Conservation (phyloP, 345 rosid species). For the Gossypium arboreum region DNA sequence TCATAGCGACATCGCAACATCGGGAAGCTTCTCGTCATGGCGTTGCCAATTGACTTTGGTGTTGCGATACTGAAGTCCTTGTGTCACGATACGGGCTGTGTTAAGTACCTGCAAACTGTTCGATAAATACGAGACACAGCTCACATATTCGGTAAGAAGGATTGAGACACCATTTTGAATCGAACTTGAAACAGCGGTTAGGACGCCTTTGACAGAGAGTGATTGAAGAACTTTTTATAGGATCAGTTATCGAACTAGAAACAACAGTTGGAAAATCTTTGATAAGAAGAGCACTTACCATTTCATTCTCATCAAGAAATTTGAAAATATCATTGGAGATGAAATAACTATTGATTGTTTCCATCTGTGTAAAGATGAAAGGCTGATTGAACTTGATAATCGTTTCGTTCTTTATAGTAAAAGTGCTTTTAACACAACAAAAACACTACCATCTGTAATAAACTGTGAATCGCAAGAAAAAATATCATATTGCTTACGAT, state of each 20-base stretch:
- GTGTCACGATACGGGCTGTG: too few relatives aligned
- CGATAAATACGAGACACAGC: too few relatives aligned
- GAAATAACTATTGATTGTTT: not conserved
- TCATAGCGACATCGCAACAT: too few relatives aligned
- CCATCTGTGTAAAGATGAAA: not conserved
- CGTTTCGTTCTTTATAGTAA: not conserved
- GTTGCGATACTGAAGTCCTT: too few relatives aligned
- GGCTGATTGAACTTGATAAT: not conserved
- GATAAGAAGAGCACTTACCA: too few relatives aligned
- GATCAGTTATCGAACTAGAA: too few relatives aligned
- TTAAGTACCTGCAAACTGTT: too few relatives aligned
- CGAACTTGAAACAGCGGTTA: not conserved
- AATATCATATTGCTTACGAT: not conserved
- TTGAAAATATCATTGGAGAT: slow-evolving; percentile 6
- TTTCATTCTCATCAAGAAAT: not conserved
- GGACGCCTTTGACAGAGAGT: not conserved
- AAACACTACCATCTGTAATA: not conserved
- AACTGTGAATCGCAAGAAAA: not conserved
- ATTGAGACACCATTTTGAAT: not conserved
- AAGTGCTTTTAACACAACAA: not conserved
- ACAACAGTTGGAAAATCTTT: not conserved
- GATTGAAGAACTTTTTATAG: too few relatives aligned
- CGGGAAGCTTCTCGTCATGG: too few relatives aligned
- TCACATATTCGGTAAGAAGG: not conserved
- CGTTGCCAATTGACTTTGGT: too few relatives aligned